Evolutionary conservation across 129 eudicot species (phyloP), one percentile per base, ranked within the genome.

Genomic region (Oenanthe sinensis): DNA sequence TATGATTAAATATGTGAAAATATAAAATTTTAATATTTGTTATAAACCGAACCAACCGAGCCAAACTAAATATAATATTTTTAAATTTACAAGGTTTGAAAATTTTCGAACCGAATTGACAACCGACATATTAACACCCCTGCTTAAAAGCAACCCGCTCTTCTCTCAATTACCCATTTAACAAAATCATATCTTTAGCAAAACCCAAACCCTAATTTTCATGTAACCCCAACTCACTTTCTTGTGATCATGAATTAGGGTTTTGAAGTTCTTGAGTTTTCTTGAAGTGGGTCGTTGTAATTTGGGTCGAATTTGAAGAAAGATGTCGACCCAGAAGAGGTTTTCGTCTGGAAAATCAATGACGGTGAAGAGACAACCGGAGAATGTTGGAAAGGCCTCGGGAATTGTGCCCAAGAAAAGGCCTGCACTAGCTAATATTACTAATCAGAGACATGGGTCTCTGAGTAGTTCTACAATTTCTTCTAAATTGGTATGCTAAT

Each of bases 351-450:
- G 42, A 5, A 28, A 30, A 37, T 15, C 73, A 15, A 28, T 37
- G 43, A 10, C 33, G 73, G 73, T 37, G 44, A 68, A 68, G 73
- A 68, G 75, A 16, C 45, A 36, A 19, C 15, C 75, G 75, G 75
- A 70, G 47, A 70, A 70, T 39, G 44, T 70, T 16, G 45, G 14
- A 2, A 36, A 7, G 15, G 24, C 48, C 3, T 70, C 46, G 28
- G 46, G 46, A 8, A 26, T 30, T 28, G 26, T 70, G 75, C 46
- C 45, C 12, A 70, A 70, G 46, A 70, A 70, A 39, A 37, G 75
- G 45, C 75, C 75, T 17, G 75, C 75, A 1, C 44, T 70, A 17
- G 75, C 75, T 70, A 70, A 72, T 72, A 8, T 72, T 10, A 72
- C 76, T 40, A 72, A 72, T 22, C 49, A 70, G 30, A 43, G 30